Evolutionary conservation across 2,329 filamentous ascomycete genomes (phyloP).

Genomic region (Neonectria punicea): DNA sequence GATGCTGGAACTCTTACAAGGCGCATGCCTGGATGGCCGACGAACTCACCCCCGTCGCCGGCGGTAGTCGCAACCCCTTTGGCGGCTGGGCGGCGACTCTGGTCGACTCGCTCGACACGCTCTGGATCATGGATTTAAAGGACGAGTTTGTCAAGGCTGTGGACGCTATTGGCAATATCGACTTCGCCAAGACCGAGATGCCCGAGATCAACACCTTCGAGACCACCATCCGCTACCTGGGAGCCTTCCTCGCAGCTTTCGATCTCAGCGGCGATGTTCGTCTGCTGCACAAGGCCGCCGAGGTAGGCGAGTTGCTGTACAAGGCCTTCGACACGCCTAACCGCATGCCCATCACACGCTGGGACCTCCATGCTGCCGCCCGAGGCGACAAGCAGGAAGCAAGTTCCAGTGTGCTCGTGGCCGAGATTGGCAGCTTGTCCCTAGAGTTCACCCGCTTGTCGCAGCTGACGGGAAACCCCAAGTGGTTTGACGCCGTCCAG

Average conservation of each 20-base stretch:
- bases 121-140: slow-evolving; percentile 77
- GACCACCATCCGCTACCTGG: slow-evolving; percentile 77
- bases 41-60: slow-evolving; percentile 68
- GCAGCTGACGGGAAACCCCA: slow-evolving; percentile 76
- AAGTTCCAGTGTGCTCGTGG: slow-evolving; percentile 54
- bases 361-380: slow-evolving; percentile 54
- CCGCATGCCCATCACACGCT: slow-evolving; percentile 67
- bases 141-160: slow-evolving; percentile 74
- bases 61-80: slow-evolving; percentile 64
- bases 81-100: slow-evolving; percentile 75
- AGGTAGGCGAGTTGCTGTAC: slow-evolving; percentile 73
- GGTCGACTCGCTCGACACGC: slow-evolving; percentile 74
- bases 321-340: slow-evolving; percentile 75
- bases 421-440: slow-evolving; percentile 70
- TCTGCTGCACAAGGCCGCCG: slow-evolving; percentile 70
- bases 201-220: slow-evolving; percentile 73
- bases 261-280: slow-evolving; percentile 68
- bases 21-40: slow-evolving; percentile 72
- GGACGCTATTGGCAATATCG: slow-evolving; percentile 65
- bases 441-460: slow-evolving; percentile 79
- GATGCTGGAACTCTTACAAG: slow-evolving; percentile 67
- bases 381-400: slow-evolving; percentile 44
- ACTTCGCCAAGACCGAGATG: slow-evolving; percentile 65
- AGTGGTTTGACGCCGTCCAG: slow-evolving; percentile 78
- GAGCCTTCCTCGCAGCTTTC: slow-evolving; percentile 75